A percentile compares a stretch with the other conserved stretches of the same genome.
phyloP scores from a whole-genome alignment of 2,329 filamentous ascomycete genomes.

The Lasiodiplodia gonubiensis region DNA sequence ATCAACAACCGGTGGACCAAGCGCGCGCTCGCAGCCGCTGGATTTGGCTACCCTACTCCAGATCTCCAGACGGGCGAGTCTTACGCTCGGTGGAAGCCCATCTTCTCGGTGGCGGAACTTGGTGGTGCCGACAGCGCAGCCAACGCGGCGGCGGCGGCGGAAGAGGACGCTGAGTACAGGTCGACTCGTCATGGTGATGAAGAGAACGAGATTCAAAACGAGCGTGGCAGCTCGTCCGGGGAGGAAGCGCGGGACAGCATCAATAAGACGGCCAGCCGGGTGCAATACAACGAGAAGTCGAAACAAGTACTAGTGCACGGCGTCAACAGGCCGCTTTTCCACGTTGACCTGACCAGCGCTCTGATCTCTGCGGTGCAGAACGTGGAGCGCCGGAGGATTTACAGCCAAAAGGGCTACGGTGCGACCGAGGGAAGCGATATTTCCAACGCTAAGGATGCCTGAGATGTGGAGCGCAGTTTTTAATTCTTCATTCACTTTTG shows the following conservation, averaged over 20 bases:
- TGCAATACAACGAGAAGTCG: constrained; percentile 34
- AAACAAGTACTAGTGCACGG: constrained; percentile 72
- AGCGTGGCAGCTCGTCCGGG: constrained; percentile 9
- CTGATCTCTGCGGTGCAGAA: constrained; percentile 87
- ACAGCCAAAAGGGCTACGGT: constrained; percentile 23
- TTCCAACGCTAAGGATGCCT: constrained; percentile 11
- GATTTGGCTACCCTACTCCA: constrained; percentile 81
- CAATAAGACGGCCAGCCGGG: constrained; percentile 40
- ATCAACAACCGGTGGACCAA: constrained; percentile 96
- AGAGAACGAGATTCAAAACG: constrained; percentile 25
- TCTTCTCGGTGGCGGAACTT: constrained; percentile 91
- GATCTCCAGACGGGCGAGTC: constrained; percentile 55
- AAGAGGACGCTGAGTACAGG: constrained; percentile 37
- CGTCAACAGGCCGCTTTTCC: constrained; percentile 90
- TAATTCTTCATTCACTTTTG: not conserved
- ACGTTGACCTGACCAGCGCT: constrained; percentile 88
- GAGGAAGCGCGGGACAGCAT: constrained; percentile 31
- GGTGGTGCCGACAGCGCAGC: constrained; percentile 74
- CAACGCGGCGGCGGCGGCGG: constrained; percentile 69
- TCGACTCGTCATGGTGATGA: constrained; percentile 18
- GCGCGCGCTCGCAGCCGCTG: constrained; percentile 81
- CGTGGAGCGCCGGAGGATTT: constrained; percentile 57
- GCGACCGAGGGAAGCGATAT: constrained; percentile 14
- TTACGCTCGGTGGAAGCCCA: constrained; percentile 83
- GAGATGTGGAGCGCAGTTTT: not conserved